Evolutionary conservation across 1,284 basidiomycete species (phyloP), one percentile per base, ranked within the genome.

Genomic region (Entoloma clypeatum): DNA sequence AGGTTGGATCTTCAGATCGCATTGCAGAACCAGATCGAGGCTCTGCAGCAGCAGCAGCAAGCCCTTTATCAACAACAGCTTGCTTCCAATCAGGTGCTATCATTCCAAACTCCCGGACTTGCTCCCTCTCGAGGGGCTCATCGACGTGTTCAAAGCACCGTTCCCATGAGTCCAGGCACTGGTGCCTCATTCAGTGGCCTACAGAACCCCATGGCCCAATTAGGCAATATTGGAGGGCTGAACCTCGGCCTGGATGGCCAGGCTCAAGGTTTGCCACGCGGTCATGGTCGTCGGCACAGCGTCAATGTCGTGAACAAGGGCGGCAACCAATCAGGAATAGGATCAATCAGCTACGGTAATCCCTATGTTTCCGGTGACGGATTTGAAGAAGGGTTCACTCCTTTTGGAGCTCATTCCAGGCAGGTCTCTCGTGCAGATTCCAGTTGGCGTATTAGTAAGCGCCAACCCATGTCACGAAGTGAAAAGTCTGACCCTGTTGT

Each of bases 231-330:
- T 44, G 64, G 65, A 44, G 69, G 65, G 42, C 60, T 86, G 9
- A 75, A 71, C 23, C 58, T 86, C 47, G 80, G 76, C 19, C 61
- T 86, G 27, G 86, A 86, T 54, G 75, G 73, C 10, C 81, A 85
- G 54, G 60, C 73, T 32, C 68, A 77, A 54, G 75, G 76, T 34
- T 63, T 86, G 39, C 85, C 86, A 40, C 81, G 85, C 49, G 89
- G 89, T 19, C 95, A 99, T 60, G 87, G 88, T 34, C 79, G 95
- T 42, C 78, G 95, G 49, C 94, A 97, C 67, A 95, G 92, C 54
- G 89, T 96, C 50, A 97, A 95, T 55, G 90, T 95, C 28, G 76
- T 91, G 45, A 89, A 88, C 60, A 90, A 90, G 63, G 59, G 75
- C 16, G 60, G 58, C 36, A 67, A 69, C 36, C 75, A 78, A 49